Evolutionary conservation across 345 rosid genomes (phyloP).

Genomic region (Melaleuca quinquenervia): DNA sequence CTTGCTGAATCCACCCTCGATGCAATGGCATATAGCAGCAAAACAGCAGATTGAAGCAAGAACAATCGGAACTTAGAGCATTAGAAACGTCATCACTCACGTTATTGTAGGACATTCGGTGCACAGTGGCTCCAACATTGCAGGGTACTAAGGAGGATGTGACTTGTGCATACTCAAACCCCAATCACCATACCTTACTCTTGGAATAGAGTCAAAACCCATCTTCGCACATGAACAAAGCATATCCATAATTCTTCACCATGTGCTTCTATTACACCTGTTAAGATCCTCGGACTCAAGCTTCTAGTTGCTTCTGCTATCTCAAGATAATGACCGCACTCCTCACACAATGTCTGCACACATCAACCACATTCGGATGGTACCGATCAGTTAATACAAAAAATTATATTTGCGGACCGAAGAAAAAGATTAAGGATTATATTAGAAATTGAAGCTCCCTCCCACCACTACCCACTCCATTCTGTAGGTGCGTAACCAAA

Average conservation of each 20-base stretch:
- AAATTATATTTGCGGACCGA: neutral
- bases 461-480: neutral
- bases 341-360: slow-evolving; percentile 77
- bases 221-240: slow-evolving; percentile 7
- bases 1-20: neutral
- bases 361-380: slow-evolving; percentile 1
- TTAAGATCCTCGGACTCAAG: slow-evolving; percentile 68
- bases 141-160: neutral
- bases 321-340: slow-evolving; percentile 84
- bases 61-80: neutral
- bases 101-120: neutral
- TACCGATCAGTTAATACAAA: neutral
- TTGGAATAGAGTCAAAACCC: neutral
- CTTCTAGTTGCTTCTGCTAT: slow-evolving; percentile 78
- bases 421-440: neutral
- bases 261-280: slow-evolving; percentile 63
- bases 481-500: neutral
- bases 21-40: neutral
- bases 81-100: neutral
- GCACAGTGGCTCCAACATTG: neutral
- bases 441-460: neutral
- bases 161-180: neutral
- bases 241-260: slow-evolving; percentile 75
- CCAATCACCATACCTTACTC: neutral
- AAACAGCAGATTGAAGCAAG: neutral